Evolutionary conservation across 306 rosid species (phyloP), one percentile per base, ranked within the genome.

Genomic region (Lagenaria siceraria): DNA sequence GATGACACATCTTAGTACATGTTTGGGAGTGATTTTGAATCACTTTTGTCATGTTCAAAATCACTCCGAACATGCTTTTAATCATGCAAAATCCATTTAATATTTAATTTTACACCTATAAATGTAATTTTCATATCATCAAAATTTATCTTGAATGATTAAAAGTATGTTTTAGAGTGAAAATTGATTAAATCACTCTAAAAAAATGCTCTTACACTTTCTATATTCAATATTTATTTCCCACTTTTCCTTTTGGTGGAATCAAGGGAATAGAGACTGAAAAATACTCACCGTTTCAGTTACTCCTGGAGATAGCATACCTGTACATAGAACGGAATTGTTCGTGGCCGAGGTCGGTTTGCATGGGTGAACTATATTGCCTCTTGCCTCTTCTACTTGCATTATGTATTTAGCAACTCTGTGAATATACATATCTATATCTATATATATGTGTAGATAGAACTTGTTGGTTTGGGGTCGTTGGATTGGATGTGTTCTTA

Each of bases 261-360:
- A 46, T 22, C 46, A 24, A 61, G 22, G 18, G 3, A 58, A 14
- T 48, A 27, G 24, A 21, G 46, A 64, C 33, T 18, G n/a, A 51
- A 73, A 62, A 27, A 7, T 5, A 3, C 54, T 78, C 13, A 2
- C 8, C 13, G 70, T 59, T 17, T 78, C 81, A 78, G 81, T 77
- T 77, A 42, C 58, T 77, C 80, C 74, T 59, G 80, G 46, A 29
- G 76, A 49, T 35, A 18, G 48, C 25, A 22, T 71, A 53, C 55
- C 25, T 71, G 81, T 78, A 78, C 55, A 78, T 65, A 68, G 66
- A 78, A 33, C 74, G 38, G 9, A 78, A 33, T 78, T 66, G 76
- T 7, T 78, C 71, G 38, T 25, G 81, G 66, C 48, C 18, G 76
- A 64, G 76, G 76, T 15, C 43, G 74, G 81, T 38, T 55, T 42